Evolutionary conservation across 2,329 filamentous ascomycete genomes (phyloP), one percentile per base, ranked within the genome.

Genomic region (Aspergillus novoparasiticus): DNA sequence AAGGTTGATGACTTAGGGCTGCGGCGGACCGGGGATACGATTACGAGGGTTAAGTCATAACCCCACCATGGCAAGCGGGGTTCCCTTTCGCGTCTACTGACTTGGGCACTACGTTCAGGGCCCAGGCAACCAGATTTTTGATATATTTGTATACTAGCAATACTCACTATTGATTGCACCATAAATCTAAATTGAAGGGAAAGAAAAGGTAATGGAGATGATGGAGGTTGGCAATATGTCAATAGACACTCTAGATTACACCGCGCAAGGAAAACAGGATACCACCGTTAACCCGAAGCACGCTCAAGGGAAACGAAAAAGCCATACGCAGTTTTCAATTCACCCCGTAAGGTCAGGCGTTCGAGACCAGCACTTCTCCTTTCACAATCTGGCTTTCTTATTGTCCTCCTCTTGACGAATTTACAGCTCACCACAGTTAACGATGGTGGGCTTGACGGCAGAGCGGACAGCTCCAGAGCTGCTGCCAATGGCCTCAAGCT

Each of bases 401-500:
- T 57, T 39, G 16, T 43, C 32, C 48, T 57, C 26, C 53, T 43
- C 23, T 57, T 48, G 30, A 30, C 41, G 11, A 28, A 64, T 75
- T 78, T 84, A 83, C 59, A 72, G 59, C 71, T 79, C 77, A 73
- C 85, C 86, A 68, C 78, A 77, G 67, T 77, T 76, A 64, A 82
- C 78, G 72, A 88, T 88, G 73, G 81, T 84, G 62, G 85, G 85
- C 73, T 83, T 82, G 77, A 82, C 78, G 76, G 78, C 75, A 76
- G 83, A 83, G 79, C 84, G 83, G 70, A 81, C 69, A 59, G 75
- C 56, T 62, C 87, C 87, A 64, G 79, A 82, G 75, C 75, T 77
- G 78, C 79, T 84, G 71, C 87, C 87, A 71, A 83, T 82, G 59
- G 81, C 80, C 82, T 90, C 87, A 68, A 90, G 85, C 67, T 83